Percentiles rank a stretch among this genome's conserved stretches.
These are phyloP conservation scores for Lecanosticta acicola DNA, from an alignment of 2,329 filamentous ascomycete species.

Conservation along the genomic window DNA sequence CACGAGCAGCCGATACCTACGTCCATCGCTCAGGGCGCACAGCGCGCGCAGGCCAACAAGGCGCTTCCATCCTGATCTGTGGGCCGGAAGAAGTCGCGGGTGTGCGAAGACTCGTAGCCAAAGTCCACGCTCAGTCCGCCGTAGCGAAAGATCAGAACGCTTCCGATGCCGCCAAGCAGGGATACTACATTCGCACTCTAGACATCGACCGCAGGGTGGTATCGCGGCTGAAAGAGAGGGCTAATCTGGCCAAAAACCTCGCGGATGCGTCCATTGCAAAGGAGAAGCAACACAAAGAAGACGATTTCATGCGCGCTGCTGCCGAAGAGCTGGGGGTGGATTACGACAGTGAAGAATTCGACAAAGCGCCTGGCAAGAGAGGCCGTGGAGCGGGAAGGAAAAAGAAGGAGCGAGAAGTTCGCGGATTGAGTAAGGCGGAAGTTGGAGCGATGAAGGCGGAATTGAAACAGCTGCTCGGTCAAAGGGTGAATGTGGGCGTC, in stretches of 20 bases:
- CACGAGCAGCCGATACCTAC: slow-evolving; percentile 84
- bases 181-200: slow-evolving; percentile 70
- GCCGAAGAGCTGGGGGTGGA: slow-evolving; percentile 92
- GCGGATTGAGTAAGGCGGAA: slow-evolving; percentile 65
- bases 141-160: slow-evolving; percentile 39
- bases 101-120: slow-evolving; percentile 75
- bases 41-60: slow-evolving; percentile 71
- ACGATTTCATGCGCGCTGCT: slow-evolving; percentile 75
- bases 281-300: slow-evolving; percentile 76
- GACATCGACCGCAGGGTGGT: slow-evolving; percentile 79
- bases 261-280: slow-evolving; percentile 79
- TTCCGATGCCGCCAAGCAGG: slow-evolving; percentile 42
- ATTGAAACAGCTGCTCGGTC: slow-evolving; percentile 62
- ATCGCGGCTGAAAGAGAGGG: slow-evolving; percentile 66
- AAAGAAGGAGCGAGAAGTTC: slow-evolving; percentile 67
- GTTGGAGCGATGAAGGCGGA: slow-evolving; percentile 64
- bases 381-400: slow-evolving; percentile 65
- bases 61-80: slow-evolving; percentile 82
- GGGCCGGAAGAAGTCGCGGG: slow-evolving; percentile 84
- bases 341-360: slow-evolving; percentile 84
- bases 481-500: slow-evolving; percentile 78
- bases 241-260: slow-evolving; percentile 78
- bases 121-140: slow-evolving; percentile 66
- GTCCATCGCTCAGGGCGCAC: slow-evolving; percentile 94
- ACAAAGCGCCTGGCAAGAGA: slow-evolving; percentile 51